A percentile compares a stretch with the other conserved stretches of the same genome.
Evolutionary conservation across 202 grass and related monocot species (phyloP).

Genomic region (Schoenoplectus triqueter): DNA sequence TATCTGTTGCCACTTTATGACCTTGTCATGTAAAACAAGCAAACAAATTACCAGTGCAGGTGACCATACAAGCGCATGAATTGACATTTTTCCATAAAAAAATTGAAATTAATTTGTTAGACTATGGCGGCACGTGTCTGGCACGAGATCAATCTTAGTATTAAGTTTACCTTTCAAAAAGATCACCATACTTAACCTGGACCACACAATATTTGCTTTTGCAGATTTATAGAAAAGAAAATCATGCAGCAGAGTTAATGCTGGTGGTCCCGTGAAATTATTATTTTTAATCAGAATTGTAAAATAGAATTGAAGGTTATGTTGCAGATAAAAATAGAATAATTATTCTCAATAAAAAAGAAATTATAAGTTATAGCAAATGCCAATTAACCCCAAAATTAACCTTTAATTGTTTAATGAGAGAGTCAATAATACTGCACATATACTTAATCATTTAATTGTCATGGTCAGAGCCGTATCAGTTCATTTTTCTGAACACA

Average conservation of each 20-base stretch:
- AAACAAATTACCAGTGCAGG: background rate
- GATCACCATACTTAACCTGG: background rate
- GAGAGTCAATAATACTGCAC: background rate
- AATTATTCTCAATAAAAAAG: background rate
- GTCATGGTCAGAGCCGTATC: background rate
- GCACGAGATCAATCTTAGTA: constrained; percentile 24
- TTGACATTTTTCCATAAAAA: background rate
- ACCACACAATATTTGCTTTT: constrained; percentile 33
- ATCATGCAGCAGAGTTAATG: background rate
- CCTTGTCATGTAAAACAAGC: background rate
- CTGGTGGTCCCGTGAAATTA: background rate
- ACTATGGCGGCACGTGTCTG: constrained; percentile 20
- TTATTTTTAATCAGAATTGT: background rate
- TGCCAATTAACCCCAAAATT: background rate
- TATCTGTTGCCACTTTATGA: background rate
- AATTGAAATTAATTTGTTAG: background rate
- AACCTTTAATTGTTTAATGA: background rate
- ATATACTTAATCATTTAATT: constrained; percentile 4
- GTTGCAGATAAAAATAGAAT: background rate
- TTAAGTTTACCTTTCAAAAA: background rate
- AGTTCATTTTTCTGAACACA: background rate
- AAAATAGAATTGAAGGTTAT: constrained; percentile 1
- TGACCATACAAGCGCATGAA: background rate
- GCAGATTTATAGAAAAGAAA: constrained; percentile 18
- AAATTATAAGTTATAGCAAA: background rate